Conservation (phyloP, 495 filamentous ascomycete species). For the Hyaloscypha bicolor region DNA sequence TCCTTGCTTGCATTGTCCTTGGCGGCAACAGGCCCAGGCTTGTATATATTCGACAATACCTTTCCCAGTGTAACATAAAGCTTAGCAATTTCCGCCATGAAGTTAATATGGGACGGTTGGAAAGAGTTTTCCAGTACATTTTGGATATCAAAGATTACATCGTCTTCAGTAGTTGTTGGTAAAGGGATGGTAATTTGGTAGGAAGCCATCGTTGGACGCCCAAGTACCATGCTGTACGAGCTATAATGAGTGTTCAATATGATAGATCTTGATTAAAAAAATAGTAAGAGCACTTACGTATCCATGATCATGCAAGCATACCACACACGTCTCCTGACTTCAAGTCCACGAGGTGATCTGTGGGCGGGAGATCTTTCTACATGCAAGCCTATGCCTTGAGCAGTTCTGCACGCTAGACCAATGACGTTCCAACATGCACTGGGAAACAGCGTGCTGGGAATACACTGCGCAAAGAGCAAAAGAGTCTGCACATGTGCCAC, state of each 20-base stretch:
- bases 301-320: conserved; percentile 52
- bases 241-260: conserved; percentile 26
- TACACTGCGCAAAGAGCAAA: conserved; percentile 44
- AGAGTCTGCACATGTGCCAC: conserved; percentile 51
- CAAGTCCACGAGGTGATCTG: conserved; percentile 39
- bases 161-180: conserved; percentile 29
- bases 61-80: conserved; percentile 47
- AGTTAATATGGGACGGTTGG: conserved; percentile 34
- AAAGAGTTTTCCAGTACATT: background rate
- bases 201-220: conserved; percentile 48
- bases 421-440: conserved; percentile 50
- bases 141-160: background rate
- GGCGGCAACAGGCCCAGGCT: conserved; percentile 23
- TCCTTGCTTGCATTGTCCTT: no score
- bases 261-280: background rate
- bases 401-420: conserved; percentile 49
- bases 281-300: conserved; percentile 38
- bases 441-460: conserved; percentile 50
- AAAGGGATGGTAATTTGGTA: conserved; percentile 39
- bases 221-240: conserved; percentile 52
- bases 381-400: conserved; percentile 50
- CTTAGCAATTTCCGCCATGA: conserved; percentile 45
- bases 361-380: conserved; percentile 34
- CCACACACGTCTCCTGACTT: conserved; percentile 50
- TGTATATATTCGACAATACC: conserved; percentile 47